A percentile compares a stretch with the other conserved stretches of the same genome.
phyloP scores from a whole-genome alignment of 768 basidiomycete genomes.

The Psilocybe cubensis region DNA sequence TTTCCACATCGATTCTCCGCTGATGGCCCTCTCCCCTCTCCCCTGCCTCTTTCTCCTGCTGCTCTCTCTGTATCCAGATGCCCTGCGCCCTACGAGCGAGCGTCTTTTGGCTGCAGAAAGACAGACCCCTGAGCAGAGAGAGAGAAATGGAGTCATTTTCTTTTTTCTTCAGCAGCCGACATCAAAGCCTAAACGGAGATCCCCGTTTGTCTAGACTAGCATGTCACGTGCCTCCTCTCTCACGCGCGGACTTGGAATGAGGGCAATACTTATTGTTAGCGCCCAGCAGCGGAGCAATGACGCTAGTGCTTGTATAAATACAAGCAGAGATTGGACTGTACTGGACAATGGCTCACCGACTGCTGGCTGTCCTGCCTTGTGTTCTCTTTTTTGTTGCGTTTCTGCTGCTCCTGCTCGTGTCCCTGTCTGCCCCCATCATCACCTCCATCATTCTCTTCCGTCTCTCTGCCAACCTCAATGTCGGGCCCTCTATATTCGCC shows the following conservation, averaged over 20 bases:
- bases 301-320: slow-evolving; percentile 4
- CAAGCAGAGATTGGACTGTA: too few relatives aligned
- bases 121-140: slow-evolving; percentile 9
- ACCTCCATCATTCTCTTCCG: slow-evolving; percentile 57
- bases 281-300: slow-evolving; percentile 15
- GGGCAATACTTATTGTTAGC: slow-evolving; percentile 12
- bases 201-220: slow-evolving; percentile 1
- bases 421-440: slow-evolving; percentile 65
- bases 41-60: background rate
- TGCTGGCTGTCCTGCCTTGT: slow-evolving; percentile 34
- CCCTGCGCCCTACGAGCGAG: background rate
- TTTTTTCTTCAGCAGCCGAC: slow-evolving; percentile 34
- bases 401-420: slow-evolving; percentile 62
- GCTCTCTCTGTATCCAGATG: background rate
- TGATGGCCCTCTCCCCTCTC: slow-evolving; percentile 1
- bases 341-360: slow-evolving; percentile 20
- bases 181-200: slow-evolving; percentile 33
- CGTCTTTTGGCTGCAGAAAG: background rate
- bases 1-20: slow-evolving; percentile 13
- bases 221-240: too few relatives aligned
- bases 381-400: slow-evolving; percentile 55
- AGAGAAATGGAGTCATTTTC: slow-evolving; percentile 32
- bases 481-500: slow-evolving; percentile 30
- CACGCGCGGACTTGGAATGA: background rate
- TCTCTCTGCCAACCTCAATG: slow-evolving; percentile 37